Conservation (phyloP, 2,329 filamentous ascomycete species). For the Colletotrichum camelliae region DNA sequence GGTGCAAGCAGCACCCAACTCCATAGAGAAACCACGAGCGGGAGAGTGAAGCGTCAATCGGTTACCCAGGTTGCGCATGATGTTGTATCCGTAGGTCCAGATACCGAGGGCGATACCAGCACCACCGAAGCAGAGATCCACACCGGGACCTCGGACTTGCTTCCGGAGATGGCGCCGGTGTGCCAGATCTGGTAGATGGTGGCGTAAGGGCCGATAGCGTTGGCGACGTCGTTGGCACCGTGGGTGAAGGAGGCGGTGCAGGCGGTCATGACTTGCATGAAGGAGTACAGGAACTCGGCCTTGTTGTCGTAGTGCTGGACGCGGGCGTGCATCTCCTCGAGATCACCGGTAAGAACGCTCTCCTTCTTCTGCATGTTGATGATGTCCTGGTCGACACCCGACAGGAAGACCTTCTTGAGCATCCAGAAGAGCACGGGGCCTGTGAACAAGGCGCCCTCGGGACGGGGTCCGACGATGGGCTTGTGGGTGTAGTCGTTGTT, state of each 20-base stretch:
- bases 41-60: conserved; percentile 63
- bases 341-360: conserved; percentile 54
- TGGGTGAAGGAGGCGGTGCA: conserved; percentile 69
- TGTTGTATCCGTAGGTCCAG: conserved; percentile 59
- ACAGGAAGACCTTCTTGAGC: conserved; percentile 46
- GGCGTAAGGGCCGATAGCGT: conserved; percentile 67
- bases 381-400: conserved; percentile 43
- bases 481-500: conserved; percentile 18
- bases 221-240: conserved; percentile 71
- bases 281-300: conserved; percentile 65
- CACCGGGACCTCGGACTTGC: conserved; percentile 56
- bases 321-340: conserved; percentile 60
- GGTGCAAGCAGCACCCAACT: conserved; percentile 60
- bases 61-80: conserved; percentile 65
- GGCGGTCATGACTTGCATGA: conserved; percentile 65
- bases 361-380: conserved; percentile 31
- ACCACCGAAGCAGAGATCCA: conserved; percentile 58
- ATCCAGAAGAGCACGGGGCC: conserved; percentile 43
- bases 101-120: conserved; percentile 47
- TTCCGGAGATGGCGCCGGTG: conserved; percentile 44
- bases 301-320: conserved; percentile 67
- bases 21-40: conserved; percentile 56
- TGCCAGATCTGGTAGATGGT: conserved; percentile 67
- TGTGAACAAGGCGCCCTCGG: conserved; percentile 42
- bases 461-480: conserved; percentile 34